Conservation (phyloP, 1,284 basidiomycete genomes). For the Phlebopus sp. region DNA sequence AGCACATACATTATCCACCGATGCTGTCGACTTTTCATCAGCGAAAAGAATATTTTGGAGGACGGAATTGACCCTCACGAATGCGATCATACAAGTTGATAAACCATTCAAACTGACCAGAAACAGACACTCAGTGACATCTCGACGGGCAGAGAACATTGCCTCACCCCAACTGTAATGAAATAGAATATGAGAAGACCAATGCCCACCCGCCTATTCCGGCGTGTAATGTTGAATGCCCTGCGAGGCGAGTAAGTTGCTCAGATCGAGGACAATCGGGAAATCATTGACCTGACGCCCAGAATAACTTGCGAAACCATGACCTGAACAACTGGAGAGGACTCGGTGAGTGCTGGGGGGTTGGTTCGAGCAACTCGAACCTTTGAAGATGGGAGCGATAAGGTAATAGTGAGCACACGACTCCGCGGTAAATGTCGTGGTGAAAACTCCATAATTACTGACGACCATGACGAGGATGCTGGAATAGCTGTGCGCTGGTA, state of each 20-base stretch:
- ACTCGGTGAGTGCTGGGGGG: not conserved
- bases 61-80: conserved; percentile 18
- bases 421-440: conserved; percentile 25
- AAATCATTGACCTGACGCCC: conserved; percentile 24
- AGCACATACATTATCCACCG: conserved; percentile 19
- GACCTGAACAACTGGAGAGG: conserved; percentile 26
- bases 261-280: not conserved
- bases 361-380: conserved; percentile 12
- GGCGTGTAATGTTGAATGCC: conserved; percentile 33
- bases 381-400: conserved; percentile 35
- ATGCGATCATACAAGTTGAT: conserved; percentile 27
- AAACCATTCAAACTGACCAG: conserved; percentile 30
- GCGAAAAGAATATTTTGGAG: not conserved
- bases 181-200: conserved; percentile 17
- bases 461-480: conserved; percentile 37
- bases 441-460: conserved; percentile 40
- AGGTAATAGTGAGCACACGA: conserved; percentile 30
- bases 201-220: conserved; percentile 21
- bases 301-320: conserved; percentile 37
- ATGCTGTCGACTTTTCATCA: conserved; percentile 19
- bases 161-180: conserved; percentile 20
- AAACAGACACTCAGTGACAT: not conserved
- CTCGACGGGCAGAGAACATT: not conserved
- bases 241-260: conserved; percentile 14
- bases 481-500: conserved; percentile 32